These are phyloP conservation scores for Aureobasidium sp. DNA, from an alignment of 2,329 filamentous ascomycete species.

Conservation along the genomic window DNA sequence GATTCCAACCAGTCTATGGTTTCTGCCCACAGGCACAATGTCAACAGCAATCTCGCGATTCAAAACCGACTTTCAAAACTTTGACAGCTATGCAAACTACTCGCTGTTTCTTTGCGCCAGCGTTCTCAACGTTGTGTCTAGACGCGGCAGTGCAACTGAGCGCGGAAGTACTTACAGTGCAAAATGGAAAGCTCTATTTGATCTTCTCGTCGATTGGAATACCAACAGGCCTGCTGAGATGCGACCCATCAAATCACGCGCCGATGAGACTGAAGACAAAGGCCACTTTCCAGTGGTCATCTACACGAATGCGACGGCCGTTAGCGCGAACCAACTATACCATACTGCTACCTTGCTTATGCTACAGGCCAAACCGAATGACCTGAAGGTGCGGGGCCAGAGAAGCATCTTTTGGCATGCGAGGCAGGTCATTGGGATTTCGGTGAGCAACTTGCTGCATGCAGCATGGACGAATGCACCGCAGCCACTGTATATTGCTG, in stretches of 20 bases:
- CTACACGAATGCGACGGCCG: slow-evolving; percentile 40
- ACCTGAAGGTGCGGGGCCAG: slow-evolving; percentile 27
- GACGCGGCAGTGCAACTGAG: background rate
- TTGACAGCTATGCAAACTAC: slow-evolving; percentile 54
- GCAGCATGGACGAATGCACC: slow-evolving; percentile 41
- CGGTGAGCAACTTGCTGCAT: slow-evolving; percentile 39
- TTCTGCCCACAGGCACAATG: slow-evolving; percentile 12
- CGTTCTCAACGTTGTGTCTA: slow-evolving; percentile 27
- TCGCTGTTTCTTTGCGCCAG: slow-evolving; percentile 51
- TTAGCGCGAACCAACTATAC: slow-evolving; percentile 48
- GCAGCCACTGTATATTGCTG: slow-evolving; percentile 44
- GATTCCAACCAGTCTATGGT: slow-evolving; percentile 10
- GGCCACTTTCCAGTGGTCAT: slow-evolving; percentile 37
- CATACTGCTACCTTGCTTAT: slow-evolving; percentile 50
- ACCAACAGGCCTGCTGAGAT: slow-evolving; percentile 26
- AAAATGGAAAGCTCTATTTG: slow-evolving; percentile 29
- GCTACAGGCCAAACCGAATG: slow-evolving; percentile 43
- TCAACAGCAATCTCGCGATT: slow-evolving; percentile 3
- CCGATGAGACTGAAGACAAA: slow-evolving; percentile 17
- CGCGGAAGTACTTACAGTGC: slow-evolving; percentile 22
- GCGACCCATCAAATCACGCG: slow-evolving; percentile 29
- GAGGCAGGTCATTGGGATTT: slow-evolving; percentile 41
- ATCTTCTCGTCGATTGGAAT: slow-evolving; percentile 30
- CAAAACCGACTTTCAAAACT: slow-evolving; percentile 22
- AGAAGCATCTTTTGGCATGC: slow-evolving; percentile 43